Conservation (phyloP, 1,284 basidiomycete genomes). For the Ceratobasidium sp. region DNA sequence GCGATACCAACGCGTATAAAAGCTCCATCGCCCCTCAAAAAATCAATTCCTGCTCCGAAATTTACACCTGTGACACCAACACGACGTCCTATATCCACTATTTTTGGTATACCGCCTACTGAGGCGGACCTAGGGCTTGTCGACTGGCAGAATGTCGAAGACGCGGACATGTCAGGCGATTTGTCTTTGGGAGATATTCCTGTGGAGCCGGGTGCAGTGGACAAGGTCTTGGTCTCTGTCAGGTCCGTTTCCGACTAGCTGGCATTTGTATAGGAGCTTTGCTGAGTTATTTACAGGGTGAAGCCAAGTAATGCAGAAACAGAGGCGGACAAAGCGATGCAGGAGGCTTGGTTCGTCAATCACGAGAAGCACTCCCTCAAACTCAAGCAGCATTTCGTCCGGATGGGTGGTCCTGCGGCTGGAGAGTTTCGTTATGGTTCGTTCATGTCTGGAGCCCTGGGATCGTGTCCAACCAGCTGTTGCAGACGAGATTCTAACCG, state of each 20-base stretch:
- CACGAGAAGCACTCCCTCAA: slow-evolving; percentile 63
- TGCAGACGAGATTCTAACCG: slow-evolving; percentile 78
- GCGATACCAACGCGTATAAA: slow-evolving; percentile 14
- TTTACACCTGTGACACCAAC: slow-evolving; percentile 9
- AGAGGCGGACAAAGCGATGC: slow-evolving; percentile 57
- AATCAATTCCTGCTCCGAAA: slow-evolving; percentile 38
- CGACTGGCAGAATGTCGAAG: slow-evolving; percentile 67
- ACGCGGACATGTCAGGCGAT: slow-evolving; percentile 51
- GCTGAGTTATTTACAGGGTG: slow-evolving; percentile 43
- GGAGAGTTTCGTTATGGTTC: slow-evolving; percentile 69
- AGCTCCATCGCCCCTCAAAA: slow-evolving; percentile 11
- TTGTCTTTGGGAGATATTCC: slow-evolving; percentile 65
- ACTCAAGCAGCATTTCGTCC: slow-evolving; percentile 66
- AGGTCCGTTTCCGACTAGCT: slow-evolving; percentile 63
- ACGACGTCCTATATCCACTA: slow-evolving; percentile 18
- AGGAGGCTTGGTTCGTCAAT: slow-evolving; percentile 66
- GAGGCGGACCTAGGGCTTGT: slow-evolving; percentile 80
- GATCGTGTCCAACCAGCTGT: not conserved
- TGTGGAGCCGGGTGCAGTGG: slow-evolving; percentile 69
- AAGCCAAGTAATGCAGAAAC: slow-evolving; percentile 47
- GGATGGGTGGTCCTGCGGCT: slow-evolving; percentile 57
- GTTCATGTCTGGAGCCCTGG: slow-evolving; percentile 14
- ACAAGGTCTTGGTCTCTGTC: slow-evolving; percentile 89
- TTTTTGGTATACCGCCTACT: slow-evolving; percentile 28
- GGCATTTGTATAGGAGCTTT: slow-evolving; percentile 51